phyloP scores from a whole-genome alignment of 2,329 filamentous ascomycete species.

The Penicillium verrucosum region DNA sequence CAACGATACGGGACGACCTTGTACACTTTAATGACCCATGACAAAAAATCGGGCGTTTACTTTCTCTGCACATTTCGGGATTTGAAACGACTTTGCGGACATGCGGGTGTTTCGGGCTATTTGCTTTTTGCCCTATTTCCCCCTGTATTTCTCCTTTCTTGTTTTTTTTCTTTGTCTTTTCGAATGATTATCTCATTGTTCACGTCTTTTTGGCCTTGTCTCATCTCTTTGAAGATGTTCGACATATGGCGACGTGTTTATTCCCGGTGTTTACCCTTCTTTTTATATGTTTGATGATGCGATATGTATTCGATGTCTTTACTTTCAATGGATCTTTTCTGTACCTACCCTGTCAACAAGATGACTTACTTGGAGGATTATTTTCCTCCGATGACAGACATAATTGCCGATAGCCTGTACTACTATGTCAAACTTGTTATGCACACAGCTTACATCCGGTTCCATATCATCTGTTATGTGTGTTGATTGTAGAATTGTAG shows the following conservation, averaged over 20 bases:
- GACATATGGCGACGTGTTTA: constrained; percentile 5
- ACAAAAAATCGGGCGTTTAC: constrained; percentile 13
- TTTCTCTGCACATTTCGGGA: constrained; percentile 9
- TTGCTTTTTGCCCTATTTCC: background rate
- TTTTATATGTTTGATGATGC: constrained; percentile 16
- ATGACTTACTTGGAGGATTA: constrained; percentile 1
- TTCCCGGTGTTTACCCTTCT: constrained; percentile 13
- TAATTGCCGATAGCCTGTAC: constrained; percentile 9
- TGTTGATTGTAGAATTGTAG: background rate
- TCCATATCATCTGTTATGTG: background rate
- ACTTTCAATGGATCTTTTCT: constrained; percentile 18
- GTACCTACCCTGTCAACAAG: constrained; percentile 15
- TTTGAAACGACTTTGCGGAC: constrained; percentile 8
- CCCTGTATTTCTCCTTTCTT: constrained; percentile 22
- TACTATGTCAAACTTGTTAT: constrained; percentile 1
- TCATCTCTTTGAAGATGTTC: constrained; percentile 1
- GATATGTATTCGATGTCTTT: constrained; percentile 19
- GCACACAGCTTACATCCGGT: background rate
- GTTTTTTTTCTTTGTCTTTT: constrained; percentile 13
- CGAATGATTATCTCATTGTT: constrained; percentile 6
- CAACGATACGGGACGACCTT: constrained; percentile 23
- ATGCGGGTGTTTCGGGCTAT: constrained; percentile 3
- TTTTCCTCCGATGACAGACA: background rate
- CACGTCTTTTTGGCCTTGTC: constrained; percentile 7
- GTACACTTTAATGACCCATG: constrained; percentile 25